Percentiles rank a stretch among this genome's conserved stretches.
phyloP scores from a whole-genome alignment of 805 yeast species.

The Komagataella kurtzmanii region DNA sequence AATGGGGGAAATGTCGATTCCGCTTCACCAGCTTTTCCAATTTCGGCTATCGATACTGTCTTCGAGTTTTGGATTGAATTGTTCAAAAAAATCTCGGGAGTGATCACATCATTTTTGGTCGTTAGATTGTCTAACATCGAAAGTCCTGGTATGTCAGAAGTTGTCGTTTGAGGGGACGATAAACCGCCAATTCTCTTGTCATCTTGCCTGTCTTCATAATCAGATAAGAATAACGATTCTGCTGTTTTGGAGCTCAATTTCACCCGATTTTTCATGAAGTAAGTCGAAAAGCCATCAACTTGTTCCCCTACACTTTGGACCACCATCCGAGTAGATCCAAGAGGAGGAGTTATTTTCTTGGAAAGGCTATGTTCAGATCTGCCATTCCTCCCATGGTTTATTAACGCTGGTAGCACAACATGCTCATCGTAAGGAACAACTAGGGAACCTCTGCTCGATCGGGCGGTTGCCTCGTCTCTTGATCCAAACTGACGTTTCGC shows the following conservation, averaged over 20 bases:
- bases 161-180: neutral
- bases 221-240: neutral
- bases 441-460: neutral
- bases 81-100: neutral
- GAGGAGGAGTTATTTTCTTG: neutral
- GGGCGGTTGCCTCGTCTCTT: neutral
- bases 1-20: neutral
- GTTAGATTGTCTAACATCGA: neutral
- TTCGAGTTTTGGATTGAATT: neutral
- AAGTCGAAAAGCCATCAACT: neutral
- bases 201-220: neutral
- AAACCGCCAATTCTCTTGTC: neutral
- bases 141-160: neutral
- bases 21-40: neutral
- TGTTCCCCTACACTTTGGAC: neutral
- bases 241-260: neutral
- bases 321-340: neutral
- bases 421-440: neutral
- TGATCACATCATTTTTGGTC: neutral
- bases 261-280: neutral
- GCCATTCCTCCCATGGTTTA: neutral
- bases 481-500: neutral
- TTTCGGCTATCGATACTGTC: neutral
- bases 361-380: neutral
- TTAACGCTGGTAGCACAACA: neutral